phyloP scores from a whole-genome alignment of 2,329 filamentous ascomycete species.

The Mycosphaerella sp. region DNA sequence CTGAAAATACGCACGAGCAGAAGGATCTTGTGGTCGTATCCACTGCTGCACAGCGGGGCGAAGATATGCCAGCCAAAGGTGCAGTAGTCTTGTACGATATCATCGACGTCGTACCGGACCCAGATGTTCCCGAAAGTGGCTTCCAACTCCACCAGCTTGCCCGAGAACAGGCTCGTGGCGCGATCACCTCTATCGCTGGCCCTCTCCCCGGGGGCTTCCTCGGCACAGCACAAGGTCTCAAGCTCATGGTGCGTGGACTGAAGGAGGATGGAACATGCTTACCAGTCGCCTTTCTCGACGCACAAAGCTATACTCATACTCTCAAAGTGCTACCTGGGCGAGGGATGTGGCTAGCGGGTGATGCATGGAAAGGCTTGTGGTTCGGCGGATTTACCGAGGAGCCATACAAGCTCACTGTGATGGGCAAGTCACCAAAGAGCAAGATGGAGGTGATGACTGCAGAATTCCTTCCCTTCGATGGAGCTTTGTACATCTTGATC shows the following conservation, averaged over 20 bases:
- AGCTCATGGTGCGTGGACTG: constrained; percentile 91
- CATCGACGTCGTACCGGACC: constrained; percentile 84
- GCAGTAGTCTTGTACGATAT: constrained; percentile 87
- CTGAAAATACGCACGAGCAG: constrained; percentile 82
- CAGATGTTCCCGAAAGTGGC: constrained; percentile 76
- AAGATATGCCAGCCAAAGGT: constrained; percentile 81
- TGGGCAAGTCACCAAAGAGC: constrained; percentile 71
- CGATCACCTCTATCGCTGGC: constrained; percentile 72
- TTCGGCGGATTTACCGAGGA: constrained; percentile 96
- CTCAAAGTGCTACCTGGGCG: constrained; percentile 76
- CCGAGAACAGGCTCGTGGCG: constrained; percentile 86
- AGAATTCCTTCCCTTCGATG: constrained; percentile 82
- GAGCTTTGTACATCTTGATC: constrained; percentile 73
- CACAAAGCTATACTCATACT: constrained; percentile 87
- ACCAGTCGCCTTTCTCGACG: constrained; percentile 95
- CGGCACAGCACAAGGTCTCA: constrained; percentile 92
- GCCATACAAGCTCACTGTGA: constrained; percentile 88
- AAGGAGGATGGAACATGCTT: constrained; percentile 91
- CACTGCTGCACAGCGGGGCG: constrained; percentile 77
- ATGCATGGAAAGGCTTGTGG: constrained; percentile 91
- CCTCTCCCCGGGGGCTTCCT: constrained; percentile 71
- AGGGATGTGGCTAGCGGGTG: constrained; percentile 78
- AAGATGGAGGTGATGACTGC: constrained; percentile 71
- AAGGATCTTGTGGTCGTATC: constrained; percentile 77
- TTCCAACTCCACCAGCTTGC: constrained; percentile 78